Conservation (phyloP, 441 rosid species). For the Pelargonium cotyledonis region DNA sequence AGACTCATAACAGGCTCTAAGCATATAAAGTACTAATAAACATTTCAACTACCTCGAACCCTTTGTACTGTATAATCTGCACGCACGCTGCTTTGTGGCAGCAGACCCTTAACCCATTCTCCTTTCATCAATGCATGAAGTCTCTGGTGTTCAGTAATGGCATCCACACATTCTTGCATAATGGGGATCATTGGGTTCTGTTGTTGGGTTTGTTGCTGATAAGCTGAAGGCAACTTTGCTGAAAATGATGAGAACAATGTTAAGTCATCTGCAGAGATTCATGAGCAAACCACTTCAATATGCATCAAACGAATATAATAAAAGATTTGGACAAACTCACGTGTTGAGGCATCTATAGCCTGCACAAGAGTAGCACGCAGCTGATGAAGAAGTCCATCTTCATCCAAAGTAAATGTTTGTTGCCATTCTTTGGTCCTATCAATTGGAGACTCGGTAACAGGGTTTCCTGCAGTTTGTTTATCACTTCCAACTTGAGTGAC, state of each 20-base stretch:
- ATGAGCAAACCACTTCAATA: neutral
- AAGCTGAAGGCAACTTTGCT: slow-evolving; percentile 54
- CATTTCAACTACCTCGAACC: slow-evolving; percentile 48
- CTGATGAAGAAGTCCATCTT: slow-evolving; percentile 79
- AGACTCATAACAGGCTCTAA: slow-evolving; percentile 3
- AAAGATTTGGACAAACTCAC: slow-evolving; percentile 37
- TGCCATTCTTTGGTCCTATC: slow-evolving; percentile 81
- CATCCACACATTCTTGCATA: slow-evolving; percentile 85
- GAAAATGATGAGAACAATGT: slow-evolving; percentile 27
- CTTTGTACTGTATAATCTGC: slow-evolving; percentile 71
- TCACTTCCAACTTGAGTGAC: slow-evolving; percentile 76
- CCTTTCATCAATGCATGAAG: slow-evolving; percentile 86
- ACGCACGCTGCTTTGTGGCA: slow-evolving; percentile 63
- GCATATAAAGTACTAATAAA: neutral
- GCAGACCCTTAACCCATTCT: slow-evolving; percentile 85
- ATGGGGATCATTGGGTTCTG: slow-evolving; percentile 56
- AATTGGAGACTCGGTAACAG: slow-evolving; percentile 41
- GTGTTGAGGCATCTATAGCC: slow-evolving; percentile 50
- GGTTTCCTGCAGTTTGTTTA: slow-evolving; percentile 36
- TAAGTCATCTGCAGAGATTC: slow-evolving; percentile 7
- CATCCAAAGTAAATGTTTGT: slow-evolving; percentile 62
- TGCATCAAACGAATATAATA: neutral
- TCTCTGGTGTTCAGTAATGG: slow-evolving; percentile 86
- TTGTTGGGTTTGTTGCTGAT: slow-evolving; percentile 50
- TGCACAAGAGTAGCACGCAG: slow-evolving; percentile 71